Evolutionary conservation across 2,329 filamentous ascomycete species (phyloP), one percentile per base, ranked within the genome.

Genomic region (Phialophora chinensis): DNA sequence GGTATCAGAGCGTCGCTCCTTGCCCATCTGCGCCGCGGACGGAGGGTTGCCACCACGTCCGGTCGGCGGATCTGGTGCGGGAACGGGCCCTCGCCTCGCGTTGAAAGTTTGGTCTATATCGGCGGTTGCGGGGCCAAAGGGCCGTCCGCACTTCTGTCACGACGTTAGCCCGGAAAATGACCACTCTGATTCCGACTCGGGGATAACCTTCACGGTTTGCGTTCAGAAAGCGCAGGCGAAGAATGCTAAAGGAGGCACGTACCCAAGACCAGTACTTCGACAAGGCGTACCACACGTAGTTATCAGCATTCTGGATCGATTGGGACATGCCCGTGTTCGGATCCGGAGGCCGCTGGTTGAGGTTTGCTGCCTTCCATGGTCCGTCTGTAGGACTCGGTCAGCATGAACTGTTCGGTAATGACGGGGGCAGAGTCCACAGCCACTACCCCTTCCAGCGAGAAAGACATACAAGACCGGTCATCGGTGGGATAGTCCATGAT

Each of bases 261-360:
- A 23, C 17, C 20, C 31, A 61, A 23, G 27, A 33, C 44, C 60
- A 63, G 42, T 57, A 63, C 31, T 35, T 38, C 8, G 62, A 54
- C 44, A 60, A 53, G 6, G 62, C 55, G 50, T 59, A 59, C 33
- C 44, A 65, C 12, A 60, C 60, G 29, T 63, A 63, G 20, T 57
- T 63, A 12, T 63, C 60, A 3, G 38, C 60, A 44, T 60, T 65
- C 42, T 64, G 54, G 44, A 64, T 33, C 3, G 62, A 58, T 31
- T 25, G 42, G 12, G 62, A 64, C 20, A 23, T 53, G 4, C 54
- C 54, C 11, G 42, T 53, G 27, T 11, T 12, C 29, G 62, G 42
- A 29, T 63, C 47, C 11, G 14, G 29, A n/a, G 62, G 31, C 29
- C 20, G 42, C 47, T 50, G 38, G 35, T 64, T 64, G 62, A 64